Evolutionary conservation across 768 basidiomycete species (phyloP).

Genomic region (Termitomyces sp.): DNA sequence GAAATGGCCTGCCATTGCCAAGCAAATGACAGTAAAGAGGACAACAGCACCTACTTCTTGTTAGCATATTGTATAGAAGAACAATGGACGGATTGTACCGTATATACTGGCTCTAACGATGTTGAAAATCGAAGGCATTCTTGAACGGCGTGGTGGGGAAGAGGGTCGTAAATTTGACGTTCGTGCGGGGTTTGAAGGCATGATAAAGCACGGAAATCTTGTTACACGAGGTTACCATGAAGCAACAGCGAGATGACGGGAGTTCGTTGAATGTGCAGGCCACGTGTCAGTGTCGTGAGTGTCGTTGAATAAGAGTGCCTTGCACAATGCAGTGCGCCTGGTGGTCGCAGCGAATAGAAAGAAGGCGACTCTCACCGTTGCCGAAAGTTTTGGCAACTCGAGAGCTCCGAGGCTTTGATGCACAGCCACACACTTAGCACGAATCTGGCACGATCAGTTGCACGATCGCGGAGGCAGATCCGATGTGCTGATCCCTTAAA

Average conservation of each 20-base stretch:
- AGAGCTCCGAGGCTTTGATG: conserved; percentile 2
- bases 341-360: not conserved
- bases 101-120: conserved; percentile 64
- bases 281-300: conserved; percentile 12
- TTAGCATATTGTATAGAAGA: conserved; percentile 2
- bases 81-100: conserved; percentile 35
- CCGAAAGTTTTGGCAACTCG: conserved; percentile 1
- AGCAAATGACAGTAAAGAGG: conserved; percentile 71
- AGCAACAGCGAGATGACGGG: conserved; percentile 15
- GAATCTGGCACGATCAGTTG: not conserved
- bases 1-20: conserved; percentile 78
- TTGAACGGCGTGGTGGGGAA: conserved; percentile 26
- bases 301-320: conserved; percentile 2
- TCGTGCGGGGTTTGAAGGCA: conserved; percentile 28
- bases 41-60: conserved; percentile 50
- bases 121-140: conserved; percentile 72
- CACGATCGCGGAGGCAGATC: conserved; percentile 9
- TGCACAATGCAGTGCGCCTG: not conserved
- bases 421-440: conserved; percentile 8
- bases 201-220: conserved; percentile 37
- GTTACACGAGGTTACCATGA: conserved; percentile 45
- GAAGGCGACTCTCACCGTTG: not conserved
- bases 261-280: conserved; percentile 5
- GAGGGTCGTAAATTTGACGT: conserved; percentile 11
- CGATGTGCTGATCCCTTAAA: not conserved